Evolutionary conservation across 2,329 filamentous ascomycete genomes (phyloP), one percentile per base, ranked within the genome.

Genomic region (Aspergillus viridinutans): DNA sequence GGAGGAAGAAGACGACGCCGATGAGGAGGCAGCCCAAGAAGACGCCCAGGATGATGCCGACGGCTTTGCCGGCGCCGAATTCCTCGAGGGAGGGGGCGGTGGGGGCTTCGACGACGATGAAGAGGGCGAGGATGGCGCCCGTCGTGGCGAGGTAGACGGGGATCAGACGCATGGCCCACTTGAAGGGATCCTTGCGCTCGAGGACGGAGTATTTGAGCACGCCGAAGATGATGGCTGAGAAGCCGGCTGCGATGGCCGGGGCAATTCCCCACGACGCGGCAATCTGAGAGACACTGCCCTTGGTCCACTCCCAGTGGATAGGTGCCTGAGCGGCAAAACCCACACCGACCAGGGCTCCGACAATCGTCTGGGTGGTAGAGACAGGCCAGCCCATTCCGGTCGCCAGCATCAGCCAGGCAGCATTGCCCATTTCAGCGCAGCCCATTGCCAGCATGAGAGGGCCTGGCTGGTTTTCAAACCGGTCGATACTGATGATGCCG

Each of bases 41-140:
- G 3, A 68, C 66, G 21, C 67, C 67, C 2, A 69, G 49, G 12
- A 69, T 61, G 21, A 69, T 69, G 1, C 67, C 67, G 3, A 52
- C 61, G 0, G 59, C 62, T 40, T 64, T 69, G 21, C 66, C 67
- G 26, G 57, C 64, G 14, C 67, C 66, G 38, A 69, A 68, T 14
- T 60, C 61, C 14, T 68, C 66, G 20, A 68, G 56, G 0, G 62
- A 64, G 10, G 65, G 63, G 0, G 61, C 65, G 5, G 59, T 65
- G 1, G 67, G 66, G 4, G 64, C 65, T 56, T 69, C 65, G 57
- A 81, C 72, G 49, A 88, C 78, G 56, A 89, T 83, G 58, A 88
- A 82, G 68, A 89, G 73, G 4, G 80, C 78, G 47, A 81, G 76
- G 52, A 82, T 59, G n/a, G 73, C 78, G 47, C 73, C 78, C 0